Evolutionary conservation across 805 yeast genomes (phyloP).

Genomic region (Peterozyma toletana): DNA sequence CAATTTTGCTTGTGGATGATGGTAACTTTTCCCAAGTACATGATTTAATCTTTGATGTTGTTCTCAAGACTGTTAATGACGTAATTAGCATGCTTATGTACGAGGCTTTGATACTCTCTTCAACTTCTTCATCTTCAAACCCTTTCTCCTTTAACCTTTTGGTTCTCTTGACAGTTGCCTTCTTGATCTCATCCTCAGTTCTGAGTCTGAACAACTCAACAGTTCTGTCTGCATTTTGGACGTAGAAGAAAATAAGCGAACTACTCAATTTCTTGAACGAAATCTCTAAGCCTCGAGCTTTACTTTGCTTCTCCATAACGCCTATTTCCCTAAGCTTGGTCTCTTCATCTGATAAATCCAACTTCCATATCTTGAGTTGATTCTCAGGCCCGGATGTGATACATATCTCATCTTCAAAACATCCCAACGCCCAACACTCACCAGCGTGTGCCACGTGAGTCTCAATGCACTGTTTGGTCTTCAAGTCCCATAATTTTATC

Average conservation of each 20-base stretch:
- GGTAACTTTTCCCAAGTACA: conserved; percentile 49
- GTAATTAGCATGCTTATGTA: conserved; percentile 53
- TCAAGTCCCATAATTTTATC: conserved; percentile 89
- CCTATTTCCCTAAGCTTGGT: conserved; percentile 55
- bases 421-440: conserved; percentile 84
- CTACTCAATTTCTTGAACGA: conserved; percentile 35
- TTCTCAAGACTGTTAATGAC: conserved; percentile 62
- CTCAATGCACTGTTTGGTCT: conserved; percentile 83
- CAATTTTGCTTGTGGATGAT: conserved; percentile 39
- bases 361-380: conserved; percentile 76
- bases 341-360: conserved; percentile 50
- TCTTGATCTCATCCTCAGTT: conserved; percentile 66
- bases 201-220: conserved; percentile 77
- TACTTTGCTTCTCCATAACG: conserved; percentile 65
- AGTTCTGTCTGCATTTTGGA: conserved; percentile 77
- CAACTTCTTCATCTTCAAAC: conserved; percentile 50
- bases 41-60: conserved; percentile 55
- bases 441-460: conserved; percentile 91
- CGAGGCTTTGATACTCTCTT: conserved; percentile 37
- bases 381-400: conserved; percentile 77
- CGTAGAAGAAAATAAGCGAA: conserved; percentile 44
- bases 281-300: conserved; percentile 58
- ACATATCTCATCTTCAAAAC: conserved; percentile 32
- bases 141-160: conserved; percentile 76
- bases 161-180: conserved; percentile 70